phyloP scores from a whole-genome alignment of 768 basidiomycete genomes.

The Pisolithus marmoratus region DNA sequence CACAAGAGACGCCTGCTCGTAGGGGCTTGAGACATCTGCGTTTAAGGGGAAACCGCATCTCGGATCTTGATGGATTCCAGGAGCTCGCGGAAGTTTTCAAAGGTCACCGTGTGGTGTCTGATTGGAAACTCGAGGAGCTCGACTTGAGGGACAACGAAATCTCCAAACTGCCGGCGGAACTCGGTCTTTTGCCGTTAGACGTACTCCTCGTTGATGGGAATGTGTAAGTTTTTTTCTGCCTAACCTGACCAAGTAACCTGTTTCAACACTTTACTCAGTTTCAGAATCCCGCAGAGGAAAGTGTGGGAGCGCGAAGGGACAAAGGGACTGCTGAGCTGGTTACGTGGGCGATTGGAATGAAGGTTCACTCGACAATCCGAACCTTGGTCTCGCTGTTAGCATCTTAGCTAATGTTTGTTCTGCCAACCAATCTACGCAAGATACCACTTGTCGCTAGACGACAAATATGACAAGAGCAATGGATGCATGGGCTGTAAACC shows the following conservation, averaged over 20 bases:
- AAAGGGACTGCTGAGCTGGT: slow-evolving; percentile 73
- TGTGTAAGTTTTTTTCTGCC: slow-evolving; percentile 43
- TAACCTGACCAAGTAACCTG: not conserved
- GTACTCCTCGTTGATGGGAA: slow-evolving; percentile 84
- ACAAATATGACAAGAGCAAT: not conserved
- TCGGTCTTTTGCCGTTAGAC: slow-evolving; percentile 73
- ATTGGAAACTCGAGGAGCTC: slow-evolving; percentile 77
- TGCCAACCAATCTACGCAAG: too few species aligned
- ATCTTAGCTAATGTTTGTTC: too few species aligned
- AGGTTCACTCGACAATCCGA: not conserved
- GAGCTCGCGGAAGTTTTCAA: slow-evolving; percentile 59
- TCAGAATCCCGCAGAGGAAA: slow-evolving; percentile 72
- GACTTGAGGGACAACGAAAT: slow-evolving; percentile 83
- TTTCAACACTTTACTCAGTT: slow-evolving; percentile 36
- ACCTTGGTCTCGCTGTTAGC: not conserved
- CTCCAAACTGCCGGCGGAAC: slow-evolving; percentile 56
- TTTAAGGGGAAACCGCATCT: slow-evolving; percentile 63
- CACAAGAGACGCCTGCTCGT: slow-evolving; percentile 21
- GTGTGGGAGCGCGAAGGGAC: slow-evolving; percentile 89
- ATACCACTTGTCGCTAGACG: too few species aligned
- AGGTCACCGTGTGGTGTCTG: slow-evolving; percentile 53
- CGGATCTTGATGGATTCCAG: slow-evolving; percentile 56
- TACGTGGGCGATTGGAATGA: slow-evolving; percentile 68
- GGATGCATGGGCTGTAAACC: not conserved
- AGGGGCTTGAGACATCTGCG: slow-evolving; percentile 61